Evolutionary conservation across 371 early-diverging fungal genomes (phyloP), one percentile per base, ranked within the genome.

Genomic region (Blastocladiella emersonii): DNA sequence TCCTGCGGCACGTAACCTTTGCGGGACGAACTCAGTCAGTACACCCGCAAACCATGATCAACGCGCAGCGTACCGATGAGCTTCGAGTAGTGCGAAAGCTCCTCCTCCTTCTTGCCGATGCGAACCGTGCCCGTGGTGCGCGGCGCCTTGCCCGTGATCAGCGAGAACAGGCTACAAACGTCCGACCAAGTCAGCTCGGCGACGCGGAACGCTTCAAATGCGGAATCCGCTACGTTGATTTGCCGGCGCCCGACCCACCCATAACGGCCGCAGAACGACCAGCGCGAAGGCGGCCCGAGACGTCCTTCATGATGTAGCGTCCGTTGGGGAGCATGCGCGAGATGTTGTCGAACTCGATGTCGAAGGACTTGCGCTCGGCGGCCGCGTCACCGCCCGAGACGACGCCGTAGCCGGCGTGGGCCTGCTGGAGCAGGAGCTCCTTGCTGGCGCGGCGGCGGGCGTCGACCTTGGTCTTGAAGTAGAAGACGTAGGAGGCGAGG

Each of bases 191-290:
- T n/a, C n/a, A n/a, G n/a, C n/a, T n/a, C n/a, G n/a, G n/a, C n/a
- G n/a, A n/a, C n/a, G n/a, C n/a, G n/a, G n/a, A n/a, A n/a, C n/a
- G n/a, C n/a, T n/a, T n/a, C n/a, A n/a, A n/a, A n/a, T n/a, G n/a
- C n/a, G n/a, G n/a, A n/a, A n/a, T n/a, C n/a, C n/a, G n/a, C n/a
- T n/a, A n/a, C n/a, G 34, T 56, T 21, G 34, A 56, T 27, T 59
- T 59, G 25, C 37, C 44, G 2, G 43, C 41, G 27, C 59, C 37
- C 12, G 41, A 41, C n/a, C 13, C n/a, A 19, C 91, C 93, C 85
- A 92, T 85, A 68, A 93, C 86, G 27, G 87, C 88, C 25, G 79
- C 78, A 34, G 80, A 71, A 41, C 81, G 71, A 10, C 82, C 83
- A 3, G 75, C 61, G 23, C 64, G 48, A 34, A 85, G 70, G 21